phyloP scores from a whole-genome alignment of 73 alveolate species.

The Paramecium caudatum region DNA sequence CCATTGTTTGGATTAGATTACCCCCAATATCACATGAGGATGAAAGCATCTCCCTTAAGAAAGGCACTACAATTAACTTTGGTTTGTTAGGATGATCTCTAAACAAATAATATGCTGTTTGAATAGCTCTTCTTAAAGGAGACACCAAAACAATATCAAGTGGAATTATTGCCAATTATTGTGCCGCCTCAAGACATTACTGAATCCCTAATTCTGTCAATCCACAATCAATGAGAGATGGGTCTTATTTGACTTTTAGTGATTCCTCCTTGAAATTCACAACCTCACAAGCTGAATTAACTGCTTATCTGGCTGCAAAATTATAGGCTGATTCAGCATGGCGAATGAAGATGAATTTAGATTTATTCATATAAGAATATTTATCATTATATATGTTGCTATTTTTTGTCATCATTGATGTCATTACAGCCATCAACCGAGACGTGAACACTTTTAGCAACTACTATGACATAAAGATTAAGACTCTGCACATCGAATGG shows the following conservation, averaged over 20 bases:
- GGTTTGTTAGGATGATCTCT: constrained; percentile 81
- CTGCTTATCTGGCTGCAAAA: constrained; percentile 30
- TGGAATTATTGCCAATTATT: constrained; percentile 45
- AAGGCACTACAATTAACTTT: constrained; percentile 19
- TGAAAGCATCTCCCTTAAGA: constrained; percentile 55
- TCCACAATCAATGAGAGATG: constrained; percentile 78
- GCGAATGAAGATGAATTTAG: constrained; percentile 52
- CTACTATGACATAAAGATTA: neutral
- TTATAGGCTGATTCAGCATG: constrained; percentile 69
- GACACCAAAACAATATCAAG: constrained; percentile 80
- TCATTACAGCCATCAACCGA: neutral
- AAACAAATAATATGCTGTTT: constrained; percentile 77
- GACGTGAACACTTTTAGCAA: constrained; percentile 46
- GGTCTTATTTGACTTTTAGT: constrained; percentile 74
- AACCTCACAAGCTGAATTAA: neutral
- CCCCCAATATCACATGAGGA: constrained; percentile 68
- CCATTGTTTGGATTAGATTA: neutral
- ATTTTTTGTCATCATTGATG: neutral
- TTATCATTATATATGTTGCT: neutral
- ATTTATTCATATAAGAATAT: constrained; percentile 33
- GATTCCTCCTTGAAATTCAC: constrained; percentile 41
- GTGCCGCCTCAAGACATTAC: constrained; percentile 74
- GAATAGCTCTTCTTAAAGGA: constrained; percentile 81
- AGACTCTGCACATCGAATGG: constrained; percentile 25
- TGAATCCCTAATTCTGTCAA: constrained; percentile 79